Percentiles rank a stretch among this genome's conserved stretches.
Evolutionary conservation across 805 yeast genomes (phyloP).

Genomic region (Starmerella khaoyaiensis): DNA sequence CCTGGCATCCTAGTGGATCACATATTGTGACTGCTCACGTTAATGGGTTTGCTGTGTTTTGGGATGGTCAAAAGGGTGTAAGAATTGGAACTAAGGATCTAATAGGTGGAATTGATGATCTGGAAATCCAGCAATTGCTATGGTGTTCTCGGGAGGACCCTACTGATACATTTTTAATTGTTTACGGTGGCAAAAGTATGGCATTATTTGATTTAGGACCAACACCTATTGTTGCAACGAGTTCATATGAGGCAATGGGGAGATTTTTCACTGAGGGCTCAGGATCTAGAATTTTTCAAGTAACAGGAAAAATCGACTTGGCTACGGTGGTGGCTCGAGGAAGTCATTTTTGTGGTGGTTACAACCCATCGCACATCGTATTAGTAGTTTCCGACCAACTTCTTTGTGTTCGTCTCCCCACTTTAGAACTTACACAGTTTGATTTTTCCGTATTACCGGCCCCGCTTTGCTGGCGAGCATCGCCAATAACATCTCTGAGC

Average conservation of each 20-base stretch:
- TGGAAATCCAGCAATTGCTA: constrained; percentile 25
- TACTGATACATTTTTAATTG: constrained; percentile 61
- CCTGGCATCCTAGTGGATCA: constrained; percentile 88
- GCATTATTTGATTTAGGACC: constrained; percentile 57
- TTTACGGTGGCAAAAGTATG: constrained; percentile 21
- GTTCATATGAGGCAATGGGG: constrained; percentile 75
- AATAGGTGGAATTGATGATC: constrained; percentile 17
- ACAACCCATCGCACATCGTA: constrained; percentile 56
- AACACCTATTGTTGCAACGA: constrained; percentile 64
- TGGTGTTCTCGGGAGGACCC: constrained; percentile 80
- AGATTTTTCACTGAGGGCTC: constrained; percentile 47
- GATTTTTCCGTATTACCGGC: constrained; percentile 63
- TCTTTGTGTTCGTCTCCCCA: constrained; percentile 14
- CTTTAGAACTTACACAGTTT: constrained; percentile 30
- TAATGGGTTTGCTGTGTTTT: constrained; percentile 77
- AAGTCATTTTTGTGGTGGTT: constrained; percentile 51
- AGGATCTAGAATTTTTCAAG: constrained; percentile 4
- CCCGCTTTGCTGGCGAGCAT: constrained; percentile 63
- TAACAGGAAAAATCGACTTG: constrained; percentile 9
- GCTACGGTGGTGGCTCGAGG: constrained; percentile 4
- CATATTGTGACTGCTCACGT: constrained; percentile 67
- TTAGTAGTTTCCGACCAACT: constrained; percentile 28
- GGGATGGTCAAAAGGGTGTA: constrained; percentile 79
- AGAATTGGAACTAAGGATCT: constrained; percentile 57
- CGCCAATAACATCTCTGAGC: constrained; percentile 46